A percentile compares a stretch with the other conserved stretches of the same genome.
phyloP scores from a whole-genome alignment of 1,284 basidiomycete genomes.

The Entoloma clypeatum region DNA sequence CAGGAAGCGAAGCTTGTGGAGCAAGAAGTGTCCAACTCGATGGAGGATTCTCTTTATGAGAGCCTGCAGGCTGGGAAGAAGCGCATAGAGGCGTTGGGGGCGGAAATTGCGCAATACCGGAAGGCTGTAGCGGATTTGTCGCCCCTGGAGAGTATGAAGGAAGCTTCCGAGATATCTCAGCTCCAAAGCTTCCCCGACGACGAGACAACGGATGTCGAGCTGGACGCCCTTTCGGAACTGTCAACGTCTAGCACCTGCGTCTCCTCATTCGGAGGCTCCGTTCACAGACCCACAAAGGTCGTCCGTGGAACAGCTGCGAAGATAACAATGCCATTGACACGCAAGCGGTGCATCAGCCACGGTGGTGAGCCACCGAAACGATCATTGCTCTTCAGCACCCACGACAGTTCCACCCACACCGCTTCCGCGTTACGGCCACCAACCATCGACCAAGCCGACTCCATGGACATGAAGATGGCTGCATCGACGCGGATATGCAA shows the following conservation, averaged over 20 bases:
- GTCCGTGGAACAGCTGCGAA: background rate
- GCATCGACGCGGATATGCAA: constrained; percentile 11
- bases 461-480: constrained; percentile 1
- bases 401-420: background rate
- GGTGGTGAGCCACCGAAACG: background rate
- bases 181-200: constrained; percentile 3
- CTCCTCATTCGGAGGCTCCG: constrained; percentile 13
- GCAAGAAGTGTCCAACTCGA: constrained; percentile 37
- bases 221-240: constrained; percentile 16
- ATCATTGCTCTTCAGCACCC: background rate
- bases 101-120: constrained; percentile 12
- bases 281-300: background rate
- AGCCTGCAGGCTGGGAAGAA: constrained; percentile 17
- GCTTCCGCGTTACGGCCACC: constrained; percentile 1
- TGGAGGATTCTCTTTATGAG: constrained; percentile 34
- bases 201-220: constrained; percentile 12
- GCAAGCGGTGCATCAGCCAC: constrained; percentile 12
- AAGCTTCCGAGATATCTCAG: constrained; percentile 1
- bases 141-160: constrained; percentile 13
- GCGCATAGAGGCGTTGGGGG: constrained; percentile 18
- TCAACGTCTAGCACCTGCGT: constrained; percentile 21
- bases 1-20: constrained; percentile 32
- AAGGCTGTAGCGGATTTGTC: constrained; percentile 9
- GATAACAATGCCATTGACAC: constrained; percentile 3
- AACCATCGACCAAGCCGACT: constrained; percentile 5